Evolutionary conservation across 2,329 filamentous ascomycete genomes (phyloP), one percentile per base, ranked within the genome.

Genomic region (Helotiales sp.): DNA sequence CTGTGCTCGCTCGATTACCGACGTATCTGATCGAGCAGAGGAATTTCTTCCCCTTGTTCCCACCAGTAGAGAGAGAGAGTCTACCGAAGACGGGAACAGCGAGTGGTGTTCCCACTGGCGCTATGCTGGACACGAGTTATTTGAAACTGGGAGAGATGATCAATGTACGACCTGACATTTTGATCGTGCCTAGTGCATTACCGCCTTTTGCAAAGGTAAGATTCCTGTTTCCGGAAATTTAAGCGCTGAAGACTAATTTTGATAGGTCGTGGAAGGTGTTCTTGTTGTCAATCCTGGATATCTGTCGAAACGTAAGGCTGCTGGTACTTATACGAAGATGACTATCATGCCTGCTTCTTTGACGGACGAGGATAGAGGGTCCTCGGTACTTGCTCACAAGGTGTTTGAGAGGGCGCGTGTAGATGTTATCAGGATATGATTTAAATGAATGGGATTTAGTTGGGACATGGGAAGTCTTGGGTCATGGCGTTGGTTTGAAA

Each of bases 131-230:
- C 78, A 81, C 92, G 22, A 90, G 90, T 70, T 97, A 96, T 79
- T 77, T 96, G 72, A 95, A 96, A 80, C 81, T 98, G 20, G 93
- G 93, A 20, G 96, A 98, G 79, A 97, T 97, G 88, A 86, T 96
- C 75, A 92, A 91, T 70, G 91, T 93, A 2, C 84, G 89, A 61
- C 96, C 94, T 0, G 96, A 99, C 79, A 85, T 98, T 43, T 80
- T 98, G 75, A 83, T 98, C 57, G 83, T 91, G 55, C 95, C 96
- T 1, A 97, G 93, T 75, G 86, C 91, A 55, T 79, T 98, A 72
- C 92, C 92, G 26, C 91, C 93, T 2, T 97, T 96, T 83, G 92
- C 93, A 45, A 96, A 92, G 87, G 94, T 96, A 83, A 72, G 85
- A 60, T 22, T 17, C 45, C 17, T 20, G n/a, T 47, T 20, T 37